Evolutionary conservation across 2,329 filamentous ascomycete species (phyloP).

Genomic region (Penicillium vulpinum): DNA sequence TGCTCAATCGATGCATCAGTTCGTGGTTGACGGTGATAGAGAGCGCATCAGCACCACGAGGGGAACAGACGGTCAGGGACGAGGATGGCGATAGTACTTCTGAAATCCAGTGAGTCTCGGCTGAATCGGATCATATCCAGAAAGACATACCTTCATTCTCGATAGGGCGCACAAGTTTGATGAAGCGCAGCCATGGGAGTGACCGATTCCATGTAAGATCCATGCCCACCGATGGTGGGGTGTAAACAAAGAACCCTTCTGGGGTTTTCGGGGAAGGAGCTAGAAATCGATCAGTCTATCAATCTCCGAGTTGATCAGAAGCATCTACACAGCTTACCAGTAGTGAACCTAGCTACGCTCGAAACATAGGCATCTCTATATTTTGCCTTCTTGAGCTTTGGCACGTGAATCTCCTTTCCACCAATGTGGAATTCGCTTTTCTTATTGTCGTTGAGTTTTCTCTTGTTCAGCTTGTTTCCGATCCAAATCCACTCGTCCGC

Average conservation of each 20-base stretch:
- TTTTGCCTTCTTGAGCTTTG: conserved; percentile 3
- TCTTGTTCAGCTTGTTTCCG: conserved; percentile 10
- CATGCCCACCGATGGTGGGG: conserved; percentile 14
- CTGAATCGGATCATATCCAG: neutral
- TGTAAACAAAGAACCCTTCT: conserved; percentile 19
- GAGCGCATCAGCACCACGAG: neutral
- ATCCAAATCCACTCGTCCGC: conserved; percentile 9
- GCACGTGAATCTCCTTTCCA: conserved; percentile 7
- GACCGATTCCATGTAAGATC: conserved; percentile 10
- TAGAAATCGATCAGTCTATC: neutral
- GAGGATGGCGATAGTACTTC: neutral
- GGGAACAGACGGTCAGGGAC: neutral
- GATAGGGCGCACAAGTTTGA: neutral
- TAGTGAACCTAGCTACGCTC: neutral
- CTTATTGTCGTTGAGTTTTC: conserved; percentile 13
- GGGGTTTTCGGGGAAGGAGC: conserved; percentile 12
- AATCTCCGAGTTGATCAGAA: neutral
- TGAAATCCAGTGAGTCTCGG: neutral
- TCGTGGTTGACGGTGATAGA: neutral
- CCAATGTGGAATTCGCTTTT: conserved; percentile 19
- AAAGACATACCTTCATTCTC: neutral
- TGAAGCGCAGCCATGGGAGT: conserved; percentile 22
- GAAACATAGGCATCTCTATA: conserved; percentile 1
- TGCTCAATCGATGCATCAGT: conserved; percentile 8
- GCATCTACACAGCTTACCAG: neutral